These are phyloP conservation scores for Carex cristatella DNA, from an alignment of 176 grass and related monocot genomes.

Conservation along the genomic window DNA sequence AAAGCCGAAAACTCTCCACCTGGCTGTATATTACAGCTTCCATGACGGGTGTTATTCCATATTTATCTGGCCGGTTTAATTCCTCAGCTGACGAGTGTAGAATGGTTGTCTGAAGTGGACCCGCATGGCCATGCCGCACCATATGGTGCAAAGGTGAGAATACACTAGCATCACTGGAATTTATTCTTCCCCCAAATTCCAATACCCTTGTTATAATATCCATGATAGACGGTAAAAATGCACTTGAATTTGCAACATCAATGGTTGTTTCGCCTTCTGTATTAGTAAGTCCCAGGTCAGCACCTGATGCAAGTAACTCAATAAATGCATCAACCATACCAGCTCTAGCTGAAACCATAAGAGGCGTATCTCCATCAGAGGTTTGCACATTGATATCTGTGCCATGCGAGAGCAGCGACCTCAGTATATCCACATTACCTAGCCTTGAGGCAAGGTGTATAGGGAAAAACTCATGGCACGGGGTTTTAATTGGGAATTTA, in stretches of 20 bases:
- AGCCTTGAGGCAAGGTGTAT: constrained; percentile 52
- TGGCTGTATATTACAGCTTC: constrained; percentile 33
- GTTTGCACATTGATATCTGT: constrained; percentile 35
- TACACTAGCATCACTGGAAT: constrained; percentile 33
- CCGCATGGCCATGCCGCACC: constrained; percentile 29
- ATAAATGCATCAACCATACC: constrained; percentile 44
- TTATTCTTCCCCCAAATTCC: constrained; percentile 24
- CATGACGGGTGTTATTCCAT: constrained; percentile 50
- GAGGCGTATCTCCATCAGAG: constrained; percentile 47
- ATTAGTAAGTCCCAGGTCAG: constrained; percentile 44
- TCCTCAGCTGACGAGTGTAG: constrained; percentile 34
- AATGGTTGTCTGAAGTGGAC: constrained; percentile 48
- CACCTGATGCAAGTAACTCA: constrained; percentile 43
- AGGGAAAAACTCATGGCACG: constrained; percentile 31
- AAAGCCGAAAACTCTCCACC: constrained; percentile 42
- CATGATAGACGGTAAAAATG: constrained; percentile 31
- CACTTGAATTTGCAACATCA: constrained; percentile 29
- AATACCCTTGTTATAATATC: constrained; percentile 40
- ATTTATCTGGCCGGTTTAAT: constrained; percentile 50
- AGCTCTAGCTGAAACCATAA: constrained; percentile 45
- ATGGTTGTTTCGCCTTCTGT: constrained; percentile 35
- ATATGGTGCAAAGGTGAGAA: constrained; percentile 55
- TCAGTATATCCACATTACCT: constrained; percentile 33
- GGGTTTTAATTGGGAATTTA: constrained; percentile 47
- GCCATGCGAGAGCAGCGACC: constrained; percentile 29